phyloP scores from a whole-genome alignment of 345 rosid genomes.

The Angophora floribunda region DNA sequence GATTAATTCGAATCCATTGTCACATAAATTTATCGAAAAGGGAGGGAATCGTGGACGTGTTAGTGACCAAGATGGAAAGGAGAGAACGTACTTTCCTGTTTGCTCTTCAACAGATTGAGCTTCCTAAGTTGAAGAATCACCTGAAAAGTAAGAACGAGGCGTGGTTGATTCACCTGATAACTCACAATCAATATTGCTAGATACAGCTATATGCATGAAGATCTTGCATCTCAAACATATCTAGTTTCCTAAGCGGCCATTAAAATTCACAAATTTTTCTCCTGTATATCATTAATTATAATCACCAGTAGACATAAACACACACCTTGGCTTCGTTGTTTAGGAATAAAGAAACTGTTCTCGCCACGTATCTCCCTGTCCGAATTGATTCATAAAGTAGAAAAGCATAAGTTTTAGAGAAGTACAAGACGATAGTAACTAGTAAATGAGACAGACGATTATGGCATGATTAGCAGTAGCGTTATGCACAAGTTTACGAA shows the following conservation, averaged over 20 bases:
- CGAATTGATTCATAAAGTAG: not conserved
- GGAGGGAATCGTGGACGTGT: not conserved
- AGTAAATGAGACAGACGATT: not conserved
- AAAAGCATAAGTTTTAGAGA: not conserved
- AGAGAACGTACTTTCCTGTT: constrained; percentile 46
- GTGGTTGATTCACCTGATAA: not conserved
- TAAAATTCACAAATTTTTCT: not conserved
- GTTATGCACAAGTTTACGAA: constrained; percentile 1
- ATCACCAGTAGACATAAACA: not conserved
- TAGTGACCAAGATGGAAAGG: not conserved
- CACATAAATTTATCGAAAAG: not conserved
- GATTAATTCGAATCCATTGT: not conserved
- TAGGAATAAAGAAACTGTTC: constrained; percentile 50
- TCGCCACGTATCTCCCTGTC: constrained; percentile 66
- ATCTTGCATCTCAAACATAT: not conserved
- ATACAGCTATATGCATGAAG: not conserved
- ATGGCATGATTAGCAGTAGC: not conserved
- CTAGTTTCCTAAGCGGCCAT: not conserved
- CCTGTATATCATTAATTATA: not conserved
- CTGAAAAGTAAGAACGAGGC: constrained; percentile 17
- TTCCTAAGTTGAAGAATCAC: constrained; percentile 57
- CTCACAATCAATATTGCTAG: not conserved
- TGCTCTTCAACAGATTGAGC: constrained; percentile 61
- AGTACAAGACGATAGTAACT: not conserved
- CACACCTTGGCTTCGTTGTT: constrained; percentile 60